phyloP scores from a whole-genome alignment of 768 basidiomycete genomes.

The Amanita polypyramis region DNA sequence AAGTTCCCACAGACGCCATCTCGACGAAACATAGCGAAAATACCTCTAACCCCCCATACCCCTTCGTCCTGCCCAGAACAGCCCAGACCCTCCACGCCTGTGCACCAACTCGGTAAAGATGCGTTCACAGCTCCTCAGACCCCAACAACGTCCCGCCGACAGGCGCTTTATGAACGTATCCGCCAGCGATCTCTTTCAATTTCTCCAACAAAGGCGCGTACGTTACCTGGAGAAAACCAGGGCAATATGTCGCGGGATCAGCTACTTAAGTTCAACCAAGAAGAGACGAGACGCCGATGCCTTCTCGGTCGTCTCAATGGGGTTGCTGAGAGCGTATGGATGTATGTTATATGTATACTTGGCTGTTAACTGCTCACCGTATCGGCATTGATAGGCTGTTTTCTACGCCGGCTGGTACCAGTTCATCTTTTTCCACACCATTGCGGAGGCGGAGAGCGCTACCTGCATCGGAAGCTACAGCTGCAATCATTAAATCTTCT shows the following conservation, averaged over 20 bases:
- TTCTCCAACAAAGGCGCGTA: conserved; percentile 47
- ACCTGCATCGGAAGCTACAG: conserved; percentile 53
- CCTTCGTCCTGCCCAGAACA: conserved; percentile 27
- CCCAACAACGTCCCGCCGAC: conserved; percentile 64
- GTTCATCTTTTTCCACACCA: conserved; percentile 33
- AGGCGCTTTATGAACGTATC: conserved; percentile 74
- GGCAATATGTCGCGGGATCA: conserved; percentile 53
- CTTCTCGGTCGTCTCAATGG: conserved; percentile 68
- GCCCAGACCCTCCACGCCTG: conserved; percentile 54
- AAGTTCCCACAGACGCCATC: conserved; percentile 62
- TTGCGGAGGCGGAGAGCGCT: conserved; percentile 65
- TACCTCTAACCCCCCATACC: conserved; percentile 36
- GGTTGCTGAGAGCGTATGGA: conserved; percentile 85
- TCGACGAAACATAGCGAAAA: conserved; percentile 29
- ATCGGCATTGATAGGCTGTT: conserved; percentile 44
- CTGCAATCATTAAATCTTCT: conserved; percentile 70
- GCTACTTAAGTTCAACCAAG: conserved; percentile 62
- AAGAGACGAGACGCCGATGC: conserved; percentile 68
- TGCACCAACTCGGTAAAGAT: conserved; percentile 45
- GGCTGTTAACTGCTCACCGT: not conserved
- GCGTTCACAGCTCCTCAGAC: conserved; percentile 54
- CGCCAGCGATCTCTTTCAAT: conserved; percentile 59
- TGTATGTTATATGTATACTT: conserved; percentile 36
- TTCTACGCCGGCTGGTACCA: conserved; percentile 40
- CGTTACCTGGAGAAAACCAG: conserved; percentile 27